Evolutionary conservation across 140 eudicot species (phyloP).

Genomic region (Erigeron philadelphicus): DNA sequence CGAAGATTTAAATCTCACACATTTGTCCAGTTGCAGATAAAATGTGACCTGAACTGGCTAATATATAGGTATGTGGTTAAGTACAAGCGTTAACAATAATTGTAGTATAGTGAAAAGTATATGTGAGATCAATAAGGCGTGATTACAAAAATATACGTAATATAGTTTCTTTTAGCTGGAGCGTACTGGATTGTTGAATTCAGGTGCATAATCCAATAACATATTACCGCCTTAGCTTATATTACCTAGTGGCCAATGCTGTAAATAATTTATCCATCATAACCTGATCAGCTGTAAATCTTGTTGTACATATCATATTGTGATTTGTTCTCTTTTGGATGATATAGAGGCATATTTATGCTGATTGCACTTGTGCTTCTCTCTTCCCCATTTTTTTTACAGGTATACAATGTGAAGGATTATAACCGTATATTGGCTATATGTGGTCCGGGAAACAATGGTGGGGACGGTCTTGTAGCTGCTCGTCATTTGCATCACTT

Average conservation of each 20-base stretch:
- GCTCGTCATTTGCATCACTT: slow-evolving; percentile 97
- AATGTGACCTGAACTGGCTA: not conserved
- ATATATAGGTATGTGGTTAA: not conserved
- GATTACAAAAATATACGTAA: not conserved
- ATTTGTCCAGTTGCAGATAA: not conserved
- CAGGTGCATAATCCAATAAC: not conserved
- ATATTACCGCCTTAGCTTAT: not conserved
- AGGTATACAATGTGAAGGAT: slow-evolving; percentile 72
- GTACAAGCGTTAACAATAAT: not conserved
- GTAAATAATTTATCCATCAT: not conserved
- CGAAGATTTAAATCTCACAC: not conserved
- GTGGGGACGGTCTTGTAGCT: slow-evolving; percentile 99
- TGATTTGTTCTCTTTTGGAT: not conserved
- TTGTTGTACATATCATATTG: slow-evolving; percentile 11
- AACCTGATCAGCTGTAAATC: slow-evolving; percentile 3
- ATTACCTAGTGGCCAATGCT: not conserved
- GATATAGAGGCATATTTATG: slow-evolving; percentile 5
- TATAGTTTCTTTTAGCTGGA: not conserved
- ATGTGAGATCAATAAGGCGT: not conserved
- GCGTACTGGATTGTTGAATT: not conserved
- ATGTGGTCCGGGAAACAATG: slow-evolving; percentile 98
- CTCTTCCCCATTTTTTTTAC: slow-evolving; percentile 20
- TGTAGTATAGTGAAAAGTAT: not conserved
- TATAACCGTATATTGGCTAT: slow-evolving; percentile 70
- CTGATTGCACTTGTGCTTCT: slow-evolving; percentile 12